Conservation (phyloP, 176 grass and related monocot species). For the Oryza officinalis region DNA sequence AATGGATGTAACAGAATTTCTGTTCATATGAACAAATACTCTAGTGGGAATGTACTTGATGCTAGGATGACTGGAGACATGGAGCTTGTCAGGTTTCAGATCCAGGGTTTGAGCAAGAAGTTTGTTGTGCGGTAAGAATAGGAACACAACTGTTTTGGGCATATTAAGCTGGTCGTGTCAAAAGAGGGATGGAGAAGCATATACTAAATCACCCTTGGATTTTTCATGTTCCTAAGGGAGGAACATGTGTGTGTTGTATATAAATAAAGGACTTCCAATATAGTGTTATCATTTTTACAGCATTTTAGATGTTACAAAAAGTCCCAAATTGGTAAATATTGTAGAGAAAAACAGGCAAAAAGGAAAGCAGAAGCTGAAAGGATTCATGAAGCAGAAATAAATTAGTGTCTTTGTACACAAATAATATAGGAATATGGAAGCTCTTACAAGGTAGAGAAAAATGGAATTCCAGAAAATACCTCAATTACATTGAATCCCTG, state of each 20-base stretch:
- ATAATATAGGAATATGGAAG: constrained; percentile 1
- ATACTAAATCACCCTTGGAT: neutral
- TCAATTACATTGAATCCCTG: constrained; percentile 93
- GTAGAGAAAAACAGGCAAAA: neutral
- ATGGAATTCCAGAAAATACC: constrained; percentile 46
- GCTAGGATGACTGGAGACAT: too few species aligned
- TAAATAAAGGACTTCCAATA: neutral
- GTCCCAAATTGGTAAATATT: neutral
- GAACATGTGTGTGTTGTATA: neutral
- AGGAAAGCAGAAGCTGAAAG: neutral
- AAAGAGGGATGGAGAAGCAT: too few species aligned
- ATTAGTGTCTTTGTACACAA: neutral
- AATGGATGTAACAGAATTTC: neutral
- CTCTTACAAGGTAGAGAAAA: neutral
- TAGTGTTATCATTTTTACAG: neutral
- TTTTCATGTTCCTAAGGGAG: neutral
- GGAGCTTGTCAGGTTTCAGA: too few species aligned
- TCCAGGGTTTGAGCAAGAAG: too few species aligned
- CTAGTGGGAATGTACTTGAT: neutral
- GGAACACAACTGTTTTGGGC: too few species aligned
- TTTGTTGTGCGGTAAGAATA: too few species aligned
- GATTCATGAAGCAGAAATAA: neutral
- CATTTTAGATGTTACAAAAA: neutral
- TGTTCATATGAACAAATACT: neutral
- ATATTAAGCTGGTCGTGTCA: too few species aligned